Base-by-base conservation (phyloP, 2,329 filamentous ascomycete genomes). In the Ophiosphaerella narmari region DNA sequence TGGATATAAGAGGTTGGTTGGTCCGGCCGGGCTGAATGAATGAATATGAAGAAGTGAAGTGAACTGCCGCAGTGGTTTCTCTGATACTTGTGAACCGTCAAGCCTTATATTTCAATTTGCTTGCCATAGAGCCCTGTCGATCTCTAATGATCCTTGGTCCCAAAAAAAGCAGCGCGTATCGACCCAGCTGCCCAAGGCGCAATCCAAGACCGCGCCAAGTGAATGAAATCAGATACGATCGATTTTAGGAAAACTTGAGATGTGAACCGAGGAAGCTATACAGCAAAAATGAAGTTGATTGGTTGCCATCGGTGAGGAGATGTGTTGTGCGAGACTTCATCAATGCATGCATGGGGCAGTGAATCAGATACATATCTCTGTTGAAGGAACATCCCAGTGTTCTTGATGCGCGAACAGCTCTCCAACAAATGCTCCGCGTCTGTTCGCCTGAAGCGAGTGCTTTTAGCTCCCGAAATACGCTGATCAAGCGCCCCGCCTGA, bases 221-320 rank as follows among this genome's bases (percentile, higher is more conserved):
- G 14, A 8, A 32, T 33, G 29, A 21, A 43, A 34, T n/a, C 6
- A 43, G 24, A 11, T 6, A 12, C 31, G 14, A 43, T 43, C 40
- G 29, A 43, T 12, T 23, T 23, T 34, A 18, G 8, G 11, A 13
- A 5, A 32, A 21, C 26, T 8, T 23, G 24, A 40, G 8, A 39
- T 41, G 7, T 16, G n/a, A 53, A 33, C 52, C 50, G 46, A 47
- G 52, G 50, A 55, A 44, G 43, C 31, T 53, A 3, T 42, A 31
- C 14, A 14, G 14, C 35, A 11, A 33, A 6, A 35, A 18, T 14
- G 35, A 9, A 8, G n/a, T 31, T 14, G 21, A 55, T 55, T 55
- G 50, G 52, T 18, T 23, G 26, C 26, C 7, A 24, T 5, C 8
- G 21, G 7, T 7, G n/a, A 14, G 12, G 13, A 13, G 12, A 16